phyloP scores from a whole-genome alignment of 768 basidiomycete species.

The Tubosaeta sp. region DNA sequence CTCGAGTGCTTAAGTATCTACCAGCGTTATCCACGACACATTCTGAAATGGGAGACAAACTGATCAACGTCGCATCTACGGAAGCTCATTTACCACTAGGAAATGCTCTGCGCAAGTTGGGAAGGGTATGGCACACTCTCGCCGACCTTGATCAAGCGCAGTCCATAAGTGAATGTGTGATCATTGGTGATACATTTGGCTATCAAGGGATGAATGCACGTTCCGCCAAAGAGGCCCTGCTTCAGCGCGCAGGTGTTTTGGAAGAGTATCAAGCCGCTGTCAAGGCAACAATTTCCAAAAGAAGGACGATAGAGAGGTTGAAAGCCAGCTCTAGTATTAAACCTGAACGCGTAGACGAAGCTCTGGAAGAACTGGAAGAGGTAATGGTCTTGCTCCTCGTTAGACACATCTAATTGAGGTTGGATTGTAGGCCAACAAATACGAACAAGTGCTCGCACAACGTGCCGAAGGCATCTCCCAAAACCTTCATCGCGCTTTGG shows the following conservation, averaged over 20 bases:
- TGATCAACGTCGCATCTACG: conserved; percentile 83
- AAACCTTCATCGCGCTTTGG: conserved; percentile 84
- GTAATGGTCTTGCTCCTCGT: conserved; percentile 35
- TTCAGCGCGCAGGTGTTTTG: conserved; percentile 83
- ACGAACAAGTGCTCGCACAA: conserved; percentile 78
- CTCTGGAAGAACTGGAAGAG: conserved; percentile 90
- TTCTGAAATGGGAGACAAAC: conserved; percentile 90
- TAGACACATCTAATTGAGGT: conserved; percentile 8
- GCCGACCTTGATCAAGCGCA: conserved; percentile 89
- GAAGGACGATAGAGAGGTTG: conserved; percentile 84
- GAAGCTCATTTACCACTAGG: conserved; percentile 85
- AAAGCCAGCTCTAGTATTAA: conserved; percentile 84
- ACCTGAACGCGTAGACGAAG: conserved; percentile 84
- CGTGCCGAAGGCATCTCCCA: conserved; percentile 93
- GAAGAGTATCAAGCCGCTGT: conserved; percentile 95
- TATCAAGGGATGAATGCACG: conserved; percentile 98
- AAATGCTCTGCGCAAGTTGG: conserved; percentile 79
- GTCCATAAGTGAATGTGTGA: conserved; percentile 90
- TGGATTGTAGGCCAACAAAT: conserved; percentile 71
- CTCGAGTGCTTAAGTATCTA: neutral
- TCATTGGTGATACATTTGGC: conserved; percentile 91
- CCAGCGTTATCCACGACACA: conserved; percentile 75
- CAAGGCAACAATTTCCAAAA: conserved; percentile 89
- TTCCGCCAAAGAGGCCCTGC: conserved; percentile 91
- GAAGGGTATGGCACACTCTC: conserved; percentile 81